Conservation (phyloP, 768 basidiomycete species). For the Serendipita vermifera region DNA sequence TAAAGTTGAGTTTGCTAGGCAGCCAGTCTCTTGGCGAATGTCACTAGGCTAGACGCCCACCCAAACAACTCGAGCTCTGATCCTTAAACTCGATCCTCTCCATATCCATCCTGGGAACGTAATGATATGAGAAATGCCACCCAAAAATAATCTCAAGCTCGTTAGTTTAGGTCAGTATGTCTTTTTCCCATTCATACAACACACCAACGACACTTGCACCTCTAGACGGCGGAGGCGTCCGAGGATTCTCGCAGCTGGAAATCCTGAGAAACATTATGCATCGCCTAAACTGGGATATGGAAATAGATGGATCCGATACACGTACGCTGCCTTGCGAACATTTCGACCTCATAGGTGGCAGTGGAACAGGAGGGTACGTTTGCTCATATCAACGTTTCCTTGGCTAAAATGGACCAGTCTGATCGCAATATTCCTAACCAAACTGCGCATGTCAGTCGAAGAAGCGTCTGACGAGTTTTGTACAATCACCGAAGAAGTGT, state of each 20-base stretch:
- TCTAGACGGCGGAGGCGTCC: background rate
- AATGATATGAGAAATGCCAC: no score
- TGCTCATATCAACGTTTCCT: background rate
- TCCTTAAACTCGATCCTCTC: no score
- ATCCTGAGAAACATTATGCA: background rate
- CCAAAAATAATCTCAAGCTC: no score
- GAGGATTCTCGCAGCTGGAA: background rate
- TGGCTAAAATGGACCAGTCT: background rate
- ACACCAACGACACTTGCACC: background rate
- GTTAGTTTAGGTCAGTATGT: no score
- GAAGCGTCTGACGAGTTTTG: background rate
- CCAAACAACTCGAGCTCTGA: no score
- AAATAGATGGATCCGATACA: background rate
- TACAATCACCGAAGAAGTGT: background rate
- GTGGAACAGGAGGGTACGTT: background rate
- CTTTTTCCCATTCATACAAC: no score
- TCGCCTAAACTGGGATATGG: background rate
- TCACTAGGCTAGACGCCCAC: no score
- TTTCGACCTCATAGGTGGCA: background rate
- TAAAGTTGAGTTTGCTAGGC: no score
- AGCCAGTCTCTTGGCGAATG: no score
- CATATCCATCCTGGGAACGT: no score
- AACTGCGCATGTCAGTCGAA: background rate
- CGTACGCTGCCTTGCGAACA: background rate
- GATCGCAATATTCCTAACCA: background rate